A percentile compares a stretch with the other conserved stretches of the same genome.
These are phyloP conservation scores for Ascochyta rabiei DNA, from an alignment of 2,329 filamentous ascomycete genomes.

Conservation along the genomic window DNA sequence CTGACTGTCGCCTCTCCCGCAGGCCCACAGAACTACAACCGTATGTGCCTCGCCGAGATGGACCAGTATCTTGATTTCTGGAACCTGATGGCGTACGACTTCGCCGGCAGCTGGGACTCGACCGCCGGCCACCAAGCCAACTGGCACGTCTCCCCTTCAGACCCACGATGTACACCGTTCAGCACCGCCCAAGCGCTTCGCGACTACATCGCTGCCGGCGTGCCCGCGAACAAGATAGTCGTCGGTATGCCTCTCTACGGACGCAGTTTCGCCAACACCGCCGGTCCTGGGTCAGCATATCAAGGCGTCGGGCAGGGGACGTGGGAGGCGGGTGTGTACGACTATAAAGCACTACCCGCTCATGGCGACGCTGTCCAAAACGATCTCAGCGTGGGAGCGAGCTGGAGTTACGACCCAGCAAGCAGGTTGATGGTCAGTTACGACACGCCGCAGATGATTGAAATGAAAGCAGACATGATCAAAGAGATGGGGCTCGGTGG, in stretches of 20 bases:
- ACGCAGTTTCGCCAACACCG: conserved; percentile 43
- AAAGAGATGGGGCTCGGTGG: conserved; percentile 40
- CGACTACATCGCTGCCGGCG: conserved; percentile 42
- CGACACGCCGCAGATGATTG: conserved; percentile 42
- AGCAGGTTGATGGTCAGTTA: conserved; percentile 39
- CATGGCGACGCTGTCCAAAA: conserved; percentile 30
- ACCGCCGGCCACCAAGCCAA: conserved; percentile 45
- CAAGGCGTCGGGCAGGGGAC: conserved; percentile 39
- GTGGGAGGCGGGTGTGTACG: conserved; percentile 46
- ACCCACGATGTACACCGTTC: conserved; percentile 42
- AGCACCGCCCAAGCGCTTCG: conserved; percentile 40
- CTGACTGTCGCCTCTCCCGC: conserved; percentile 55
- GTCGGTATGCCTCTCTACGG: conserved; percentile 48
- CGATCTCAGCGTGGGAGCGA: conserved; percentile 33
- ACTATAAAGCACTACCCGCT: conserved; percentile 45
- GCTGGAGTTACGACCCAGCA: conserved; percentile 39
- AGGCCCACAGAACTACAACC: conserved; percentile 53
- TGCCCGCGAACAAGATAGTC: conserved; percentile 43
- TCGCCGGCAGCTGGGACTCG: conserved; percentile 49
- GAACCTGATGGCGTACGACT: conserved; percentile 86
- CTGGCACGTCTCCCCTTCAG: conserved; percentile 30
- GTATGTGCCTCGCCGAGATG: conserved; percentile 53
- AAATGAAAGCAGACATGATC: conserved; percentile 37
- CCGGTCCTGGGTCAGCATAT: conserved; percentile 41
- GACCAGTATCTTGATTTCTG: conserved; percentile 57